phyloP scores from a whole-genome alignment of 1,139 yeast species.

The Blastobotrys elegans region DNA sequence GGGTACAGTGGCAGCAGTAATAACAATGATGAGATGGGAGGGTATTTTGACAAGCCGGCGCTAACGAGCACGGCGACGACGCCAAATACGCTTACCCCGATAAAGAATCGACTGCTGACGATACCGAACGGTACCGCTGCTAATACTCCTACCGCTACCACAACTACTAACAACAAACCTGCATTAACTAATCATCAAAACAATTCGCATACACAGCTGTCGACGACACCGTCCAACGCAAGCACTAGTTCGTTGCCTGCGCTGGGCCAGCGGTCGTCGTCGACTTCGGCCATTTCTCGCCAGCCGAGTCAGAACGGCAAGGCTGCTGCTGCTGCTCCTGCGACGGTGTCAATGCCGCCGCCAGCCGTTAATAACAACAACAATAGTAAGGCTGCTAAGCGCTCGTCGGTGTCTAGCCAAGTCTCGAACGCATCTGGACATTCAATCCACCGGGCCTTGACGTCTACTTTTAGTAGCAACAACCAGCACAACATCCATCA shows the following conservation, averaged over 20 bases:
- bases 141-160: not conserved
- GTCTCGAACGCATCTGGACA: slow-evolving; percentile 10
- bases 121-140: not conserved
- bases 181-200: slow-evolving; percentile 1
- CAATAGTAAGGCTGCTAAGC: slow-evolving; percentile 2
- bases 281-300: slow-evolving; percentile 12
- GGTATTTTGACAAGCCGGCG: slow-evolving; percentile 3
- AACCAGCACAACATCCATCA: slow-evolving; percentile 1
- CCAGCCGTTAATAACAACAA: not conserved
- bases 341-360: slow-evolving; percentile 3
- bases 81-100: not conserved
- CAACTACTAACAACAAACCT: slow-evolving; percentile 5
- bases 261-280: slow-evolving; percentile 9
- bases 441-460: slow-evolving; percentile 10
- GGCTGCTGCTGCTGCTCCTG: not conserved
- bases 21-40: not conserved
- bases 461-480: slow-evolving; percentile 2
- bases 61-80: not conserved
- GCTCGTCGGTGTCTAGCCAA: slow-evolving; percentile 16
- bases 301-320: not conserved
- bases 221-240: not conserved
- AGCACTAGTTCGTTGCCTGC: slow-evolving; percentile 4
- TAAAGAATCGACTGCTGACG: not conserved
- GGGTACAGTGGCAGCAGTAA: too few species aligned
- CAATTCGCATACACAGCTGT: slow-evolving; percentile 4